Evolutionary conservation across 2,329 filamentous ascomycete species (phyloP), one percentile per base, ranked within the genome.

Genomic region (Zymoseptoria tritici): DNA sequence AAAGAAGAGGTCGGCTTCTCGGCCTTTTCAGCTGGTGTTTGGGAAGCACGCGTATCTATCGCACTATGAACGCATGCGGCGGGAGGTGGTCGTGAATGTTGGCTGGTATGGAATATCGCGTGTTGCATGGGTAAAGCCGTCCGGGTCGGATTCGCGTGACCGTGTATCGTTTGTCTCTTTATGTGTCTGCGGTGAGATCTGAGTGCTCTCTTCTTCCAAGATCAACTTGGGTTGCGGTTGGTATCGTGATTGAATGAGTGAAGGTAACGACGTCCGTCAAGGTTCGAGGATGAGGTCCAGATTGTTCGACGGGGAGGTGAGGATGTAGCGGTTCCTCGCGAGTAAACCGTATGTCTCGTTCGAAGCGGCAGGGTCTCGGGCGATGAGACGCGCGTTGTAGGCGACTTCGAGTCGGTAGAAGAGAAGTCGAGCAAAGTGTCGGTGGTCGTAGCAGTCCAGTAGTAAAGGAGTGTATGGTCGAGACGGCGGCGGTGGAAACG

Each of bases 41-140:
- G 11, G 36, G 36, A 46, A 46, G 11, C 36, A 46, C 13, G 36
- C 36, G 36, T 46, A n/a, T 46, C 36, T 46, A 7, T 4, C 36
- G 36, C 36, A n/a, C 36, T 46, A 46, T 46, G 36, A 46, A 52
- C 21, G 24, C 36, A 26, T 24, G 26, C 49, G 36, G 60, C 57
- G 49, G 57, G 26, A 49, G 13, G 52, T 54, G 55, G 54, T 55
- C 16, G 53, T 59, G 56, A 26, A 36, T 46, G 13, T 24, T 31
- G 36, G 51, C 21, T 22, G 26, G 50, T 54, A 49, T 59, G 46
- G 55, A 54, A 42, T 51, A 19, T 52, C n/a, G 57, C 29, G 57
- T 50, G n/a, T 49, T 3, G 57, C 36, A 16, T 31, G 52, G 24
- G 21, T 50, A 26, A 51, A 50, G 16, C 16, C 55, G 57, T 51